A percentile compares a stretch with the other conserved stretches of the same genome.
phyloP scores from a whole-genome alignment of 139 green algal genomes.

The Chlorella sorokiniana region DNA sequence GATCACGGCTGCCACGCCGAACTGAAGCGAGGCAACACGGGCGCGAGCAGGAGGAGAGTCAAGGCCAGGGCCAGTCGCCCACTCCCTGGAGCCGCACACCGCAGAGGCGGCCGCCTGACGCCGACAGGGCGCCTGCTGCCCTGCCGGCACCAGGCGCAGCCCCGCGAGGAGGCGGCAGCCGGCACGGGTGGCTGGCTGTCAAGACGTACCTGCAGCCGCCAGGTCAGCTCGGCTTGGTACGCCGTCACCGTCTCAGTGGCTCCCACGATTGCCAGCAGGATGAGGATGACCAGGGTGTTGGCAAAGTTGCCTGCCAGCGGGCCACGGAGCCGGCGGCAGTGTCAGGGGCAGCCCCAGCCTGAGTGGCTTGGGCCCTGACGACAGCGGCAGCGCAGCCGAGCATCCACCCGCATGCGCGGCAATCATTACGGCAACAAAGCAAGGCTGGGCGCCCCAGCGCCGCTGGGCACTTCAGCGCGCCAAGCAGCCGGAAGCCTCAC shows the following conservation, averaged over 20 bases:
- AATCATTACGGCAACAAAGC: neutral
- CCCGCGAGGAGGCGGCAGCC: too few relatives aligned
- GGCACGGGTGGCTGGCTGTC: too few relatives aligned
- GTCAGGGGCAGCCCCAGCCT: neutral
- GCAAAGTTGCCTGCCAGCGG: conserved; percentile 40
- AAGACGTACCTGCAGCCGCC: conserved; percentile 19
- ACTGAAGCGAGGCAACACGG: conserved; percentile 28
- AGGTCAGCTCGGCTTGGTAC: neutral
- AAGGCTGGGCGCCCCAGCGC: neutral
- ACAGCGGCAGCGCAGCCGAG: too few relatives aligned
- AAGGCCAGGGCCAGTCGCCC: too few relatives aligned
- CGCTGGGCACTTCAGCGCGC: too few relatives aligned
- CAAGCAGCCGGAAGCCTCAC: neutral
- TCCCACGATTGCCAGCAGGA: conserved; percentile 33
- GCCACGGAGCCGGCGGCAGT: neutral
- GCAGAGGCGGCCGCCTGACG: too few relatives aligned
- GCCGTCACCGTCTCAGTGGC: neutral
- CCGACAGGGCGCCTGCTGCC: too few relatives aligned
- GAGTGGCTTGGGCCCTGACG: too few relatives aligned
- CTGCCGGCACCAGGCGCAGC: too few relatives aligned
- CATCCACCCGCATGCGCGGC: neutral
- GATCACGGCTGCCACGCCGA: conserved; percentile 48
- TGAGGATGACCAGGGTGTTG: conserved; percentile 45
- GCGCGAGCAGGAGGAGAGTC: neutral
- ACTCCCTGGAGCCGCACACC: too few relatives aligned